Percentiles rank a stretch among this genome's conserved stretches.
These are phyloP conservation scores for Diutina mesorugosa DNA, from an alignment of 1,139 yeast genomes.

Conservation along the genomic window DNA sequence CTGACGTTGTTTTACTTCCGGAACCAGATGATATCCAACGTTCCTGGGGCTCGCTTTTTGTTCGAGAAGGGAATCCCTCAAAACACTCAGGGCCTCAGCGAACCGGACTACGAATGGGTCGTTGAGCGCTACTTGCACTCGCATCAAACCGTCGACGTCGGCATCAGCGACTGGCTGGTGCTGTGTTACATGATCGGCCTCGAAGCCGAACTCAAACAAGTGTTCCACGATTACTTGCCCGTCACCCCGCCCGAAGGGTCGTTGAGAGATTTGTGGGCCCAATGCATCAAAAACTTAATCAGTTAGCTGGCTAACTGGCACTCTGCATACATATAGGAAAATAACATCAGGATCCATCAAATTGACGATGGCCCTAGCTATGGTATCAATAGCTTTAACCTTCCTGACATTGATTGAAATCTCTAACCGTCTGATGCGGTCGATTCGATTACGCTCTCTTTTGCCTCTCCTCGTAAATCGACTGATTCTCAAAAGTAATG, in stretches of 20 bases:
- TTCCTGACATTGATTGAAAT: not conserved
- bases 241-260: not conserved
- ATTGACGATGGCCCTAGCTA: not conserved
- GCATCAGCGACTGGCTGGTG: slow-evolving; percentile 1
- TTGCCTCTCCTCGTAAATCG: too few relatives aligned
- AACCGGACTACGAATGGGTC: slow-evolving; percentile 1
- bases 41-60: not conserved
- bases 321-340: not conserved
- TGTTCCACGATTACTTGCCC: not conserved
- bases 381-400: not conserved
- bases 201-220: not conserved
- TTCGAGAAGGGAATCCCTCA: slow-evolving; percentile 1
- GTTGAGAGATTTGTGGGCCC: not conserved
- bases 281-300: not conserved
- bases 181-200: slow-evolving; percentile 2
- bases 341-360: not conserved
- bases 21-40: not conserved
- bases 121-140: not conserved
- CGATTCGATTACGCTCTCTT: not conserved
- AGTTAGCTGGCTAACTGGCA: not conserved
- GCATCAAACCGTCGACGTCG: not conserved
- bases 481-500: too few relatives aligned
- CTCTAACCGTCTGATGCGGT: not conserved
- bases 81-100: not conserved
- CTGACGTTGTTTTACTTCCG: not conserved